Evolutionary conservation across 1,284 basidiomycete genomes (phyloP).

Genomic region (Phylloporus gajari): DNA sequence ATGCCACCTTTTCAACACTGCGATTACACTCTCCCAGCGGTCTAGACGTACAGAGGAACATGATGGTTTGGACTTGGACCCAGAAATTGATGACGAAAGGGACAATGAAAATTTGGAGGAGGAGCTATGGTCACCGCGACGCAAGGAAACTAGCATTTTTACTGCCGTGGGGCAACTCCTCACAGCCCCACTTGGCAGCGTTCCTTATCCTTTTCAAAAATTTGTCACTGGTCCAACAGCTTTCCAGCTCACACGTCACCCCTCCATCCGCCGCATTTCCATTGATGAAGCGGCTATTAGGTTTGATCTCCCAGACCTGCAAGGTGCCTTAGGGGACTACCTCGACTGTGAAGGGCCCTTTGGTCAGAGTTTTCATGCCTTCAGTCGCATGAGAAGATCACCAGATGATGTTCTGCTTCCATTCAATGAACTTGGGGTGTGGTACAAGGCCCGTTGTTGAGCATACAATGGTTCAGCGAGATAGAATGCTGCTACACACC

Average conservation of each 20-base stretch:
- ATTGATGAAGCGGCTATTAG: neutral
- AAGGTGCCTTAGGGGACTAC: neutral
- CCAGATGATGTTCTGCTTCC: neutral
- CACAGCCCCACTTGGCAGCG: too few species aligned
- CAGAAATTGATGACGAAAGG: neutral
- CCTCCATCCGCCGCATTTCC: too few species aligned
- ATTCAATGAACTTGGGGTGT: neutral
- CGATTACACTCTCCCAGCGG: neutral
- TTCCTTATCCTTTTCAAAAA: too few species aligned
- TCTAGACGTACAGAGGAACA: neutral
- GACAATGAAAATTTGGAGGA: neutral
- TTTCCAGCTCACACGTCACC: too few species aligned
- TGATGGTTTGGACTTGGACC: neutral
- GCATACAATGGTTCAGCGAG: too few species aligned
- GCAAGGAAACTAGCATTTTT: too few species aligned
- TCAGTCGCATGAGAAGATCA: neutral
- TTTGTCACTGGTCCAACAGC: too few species aligned
- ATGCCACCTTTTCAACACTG: too few species aligned
- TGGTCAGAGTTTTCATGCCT: neutral
- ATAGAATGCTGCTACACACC: too few species aligned
- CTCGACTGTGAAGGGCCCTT: neutral
- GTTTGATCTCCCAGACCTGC: neutral
- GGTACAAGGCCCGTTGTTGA: neutral
- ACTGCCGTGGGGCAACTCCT: too few species aligned
- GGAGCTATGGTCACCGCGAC: too few species aligned